Base-by-base conservation (phyloP, 768 basidiomycete genomes). In the Neoboletus magnificus region DNA sequence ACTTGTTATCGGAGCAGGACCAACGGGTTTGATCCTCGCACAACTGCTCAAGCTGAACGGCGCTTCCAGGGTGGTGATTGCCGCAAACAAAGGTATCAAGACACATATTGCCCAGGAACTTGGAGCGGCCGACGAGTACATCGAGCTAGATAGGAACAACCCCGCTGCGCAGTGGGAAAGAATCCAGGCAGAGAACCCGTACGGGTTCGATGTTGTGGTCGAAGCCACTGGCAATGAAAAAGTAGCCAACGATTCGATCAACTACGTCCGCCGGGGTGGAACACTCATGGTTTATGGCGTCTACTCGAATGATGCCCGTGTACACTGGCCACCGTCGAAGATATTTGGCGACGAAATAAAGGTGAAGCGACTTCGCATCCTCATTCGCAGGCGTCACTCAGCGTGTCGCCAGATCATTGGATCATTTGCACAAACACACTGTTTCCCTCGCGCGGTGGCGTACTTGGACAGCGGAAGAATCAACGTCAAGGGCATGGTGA, bases 41-140 rank as follows among this genome's bases (percentile, higher is more conserved):
- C 92, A 93, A 69, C 76, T 95, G 12, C 79, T 94, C 58, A 92
- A 91, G 71, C 74, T 89, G 42, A 93, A 93, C 68, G 91, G 91
- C 44, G 91, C 91, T 25, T 75, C 80, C 29, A 80, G 81, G 56
- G 82, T 93, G 50, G 87, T 89, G 54, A 83, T 94, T 54, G 91
- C 89, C 2, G 87, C 87, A 35, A 91, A 93, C 75, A 88, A 89
- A 67, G 91, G 91, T 41, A 80, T 91, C 71, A 92, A 93, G 78
- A 91, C 87, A 79, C 81, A 87, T 52, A 82, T 93, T 53, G 92
- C 91, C 12, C 82, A 83, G 69, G 69, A 87, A 62, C 77, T 93
- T 33, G 79, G 87, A 30, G 86, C 85, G 1, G 91, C 76, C 2
- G 89, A 94, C 64, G 88, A 87, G 65, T 94, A 92, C 66, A 77